Base-by-base conservation (phyloP, 2,329 filamentous ascomycete genomes). In the Penicillium janthinellum region DNA sequence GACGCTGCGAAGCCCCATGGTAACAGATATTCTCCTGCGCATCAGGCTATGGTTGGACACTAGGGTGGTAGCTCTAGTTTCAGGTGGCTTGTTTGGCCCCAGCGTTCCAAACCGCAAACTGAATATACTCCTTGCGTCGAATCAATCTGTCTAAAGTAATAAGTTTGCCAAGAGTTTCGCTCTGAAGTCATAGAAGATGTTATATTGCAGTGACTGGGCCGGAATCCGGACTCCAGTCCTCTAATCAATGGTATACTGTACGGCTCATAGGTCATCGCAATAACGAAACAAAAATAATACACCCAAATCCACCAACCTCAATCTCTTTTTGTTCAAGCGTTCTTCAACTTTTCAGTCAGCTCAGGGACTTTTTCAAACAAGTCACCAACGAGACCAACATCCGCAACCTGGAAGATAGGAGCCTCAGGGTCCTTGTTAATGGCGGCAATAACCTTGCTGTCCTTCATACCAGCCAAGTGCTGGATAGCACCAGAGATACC, bases 391-490 rank as follows among this genome's bases (percentile, higher is more conserved):
- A 99, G 82, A 12, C 95, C 95, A 56, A 98, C 92, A 78, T 99
- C 95, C 4, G 95, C 95, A 60, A 99, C 88, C 79, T 99, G 95
- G 84, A 99, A 99, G 70, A 99, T 99, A 34, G 95, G 95, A 58
- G 95, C 95, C 78, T 99, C 95, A 4, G 88, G 83, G 73, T 99
- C 95, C 82, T 99, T 99, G 84, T 99, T 99, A 74, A 99, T 98
- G 14, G 92, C 92, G 22, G 94, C 95, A 80, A 99, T 99, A 60
- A 99, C 95, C 83, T 99, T 99, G 83, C 92, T 97, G 75, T 99
- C 95, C 85, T 99, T 99, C 95, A 99, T 99, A 74, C 95, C 95
- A 35, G 95, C 95, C 79, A 99, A 79, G 83, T 99, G 95, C 81
- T 99, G 95, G 69, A 99, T 99, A 22, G 95, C 95, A 56, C 95